phyloP scores from a whole-genome alignment of 2,329 filamentous ascomycete genomes.

The Aspergillus aculeatus region DNA sequence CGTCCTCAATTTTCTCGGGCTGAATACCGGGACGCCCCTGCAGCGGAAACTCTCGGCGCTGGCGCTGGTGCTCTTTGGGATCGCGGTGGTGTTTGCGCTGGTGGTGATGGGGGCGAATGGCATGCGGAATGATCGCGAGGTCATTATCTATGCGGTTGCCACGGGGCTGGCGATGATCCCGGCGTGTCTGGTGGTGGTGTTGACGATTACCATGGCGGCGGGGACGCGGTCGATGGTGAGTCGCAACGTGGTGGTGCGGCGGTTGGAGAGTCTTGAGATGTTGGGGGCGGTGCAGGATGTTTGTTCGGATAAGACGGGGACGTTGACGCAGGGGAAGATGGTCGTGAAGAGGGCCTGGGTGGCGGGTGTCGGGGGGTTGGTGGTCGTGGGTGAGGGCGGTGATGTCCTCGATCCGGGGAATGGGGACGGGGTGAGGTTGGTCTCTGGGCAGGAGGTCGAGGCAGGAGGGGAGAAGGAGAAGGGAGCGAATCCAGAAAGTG shows the following conservation, averaged over 20 bases:
- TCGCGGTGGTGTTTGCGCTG: slow-evolving; percentile 67
- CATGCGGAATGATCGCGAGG: slow-evolving; percentile 55
- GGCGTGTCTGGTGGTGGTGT: slow-evolving; percentile 61
- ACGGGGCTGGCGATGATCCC: slow-evolving; percentile 62
- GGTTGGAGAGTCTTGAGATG: slow-evolving; percentile 58
- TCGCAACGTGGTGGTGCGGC: slow-evolving; percentile 58
- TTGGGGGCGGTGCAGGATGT: slow-evolving; percentile 62
- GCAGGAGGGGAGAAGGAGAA: too few species aligned
- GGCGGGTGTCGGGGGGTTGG: slow-evolving; percentile 54
- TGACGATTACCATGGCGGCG: slow-evolving; percentile 67
- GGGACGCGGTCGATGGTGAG: slow-evolving; percentile 60
- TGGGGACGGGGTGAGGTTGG: slow-evolving; percentile 48
- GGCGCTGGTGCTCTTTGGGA: slow-evolving; percentile 64
- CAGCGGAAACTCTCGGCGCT: slow-evolving; percentile 68
- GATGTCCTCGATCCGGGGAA: slow-evolving; percentile 57
- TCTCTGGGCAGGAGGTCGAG: not conserved
- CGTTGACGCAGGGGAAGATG: slow-evolving; percentile 64
- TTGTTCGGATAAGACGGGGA: slow-evolving; percentile 60
- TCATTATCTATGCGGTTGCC: slow-evolving; percentile 65
- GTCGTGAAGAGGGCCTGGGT: slow-evolving; percentile 61
- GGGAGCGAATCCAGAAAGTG: not conserved
- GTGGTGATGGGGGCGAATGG: slow-evolving; percentile 66
- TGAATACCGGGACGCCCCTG: slow-evolving; percentile 68
- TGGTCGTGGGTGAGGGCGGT: slow-evolving; percentile 55
- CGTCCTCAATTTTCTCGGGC: slow-evolving; percentile 63